Evolutionary conservation across 352 stramenopile species (phyloP).

Genomic region (Elongisporangium undulatum): DNA sequence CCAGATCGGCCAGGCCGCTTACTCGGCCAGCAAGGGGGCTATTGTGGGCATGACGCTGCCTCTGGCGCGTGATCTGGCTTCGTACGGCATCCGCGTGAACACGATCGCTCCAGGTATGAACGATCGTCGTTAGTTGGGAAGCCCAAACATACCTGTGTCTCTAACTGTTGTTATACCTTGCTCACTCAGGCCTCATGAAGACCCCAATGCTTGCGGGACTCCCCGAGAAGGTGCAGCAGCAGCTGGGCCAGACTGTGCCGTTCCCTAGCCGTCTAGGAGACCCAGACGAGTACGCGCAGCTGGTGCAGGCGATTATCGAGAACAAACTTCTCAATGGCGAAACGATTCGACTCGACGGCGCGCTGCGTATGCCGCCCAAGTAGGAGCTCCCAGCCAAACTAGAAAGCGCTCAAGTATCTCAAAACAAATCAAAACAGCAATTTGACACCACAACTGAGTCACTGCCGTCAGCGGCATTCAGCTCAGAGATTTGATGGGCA

Average conservation of each 20-base stretch:
- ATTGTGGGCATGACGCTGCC: slow-evolving; percentile 97
- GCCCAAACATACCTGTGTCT: slow-evolving; percentile 3
- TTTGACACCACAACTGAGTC: not conserved
- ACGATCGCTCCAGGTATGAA: slow-evolving; percentile 91
- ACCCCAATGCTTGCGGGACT: slow-evolving; percentile 95
- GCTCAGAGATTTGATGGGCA: no score
- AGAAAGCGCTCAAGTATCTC: not conserved
- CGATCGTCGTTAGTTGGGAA: slow-evolving; percentile 1
- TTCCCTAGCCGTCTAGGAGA: slow-evolving; percentile 94
- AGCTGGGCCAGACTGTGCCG: slow-evolving; percentile 93
- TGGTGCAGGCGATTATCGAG: slow-evolving; percentile 94
- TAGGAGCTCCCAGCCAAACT: slow-evolving; percentile 25
- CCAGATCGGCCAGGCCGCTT: slow-evolving; percentile 96
- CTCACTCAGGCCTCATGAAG: slow-evolving; percentile 89
- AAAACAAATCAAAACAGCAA: not conserved
- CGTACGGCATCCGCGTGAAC: slow-evolving; percentile 94
- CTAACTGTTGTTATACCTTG: not conserved
- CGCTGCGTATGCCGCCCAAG: slow-evolving; percentile 93
- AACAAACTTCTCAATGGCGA: slow-evolving; percentile 99
- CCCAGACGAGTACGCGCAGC: slow-evolving; percentile 94
- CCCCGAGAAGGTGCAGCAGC: slow-evolving; percentile 91
- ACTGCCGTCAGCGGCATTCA: no score
- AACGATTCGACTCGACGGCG: slow-evolving; percentile 96
- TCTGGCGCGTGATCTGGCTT: slow-evolving; percentile 92
- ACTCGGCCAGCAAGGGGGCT: slow-evolving; percentile 95